These are phyloP conservation scores for Coniochaeta prunicola DNA, from an alignment of 2,329 filamentous ascomycete species.

Conservation along the genomic window DNA sequence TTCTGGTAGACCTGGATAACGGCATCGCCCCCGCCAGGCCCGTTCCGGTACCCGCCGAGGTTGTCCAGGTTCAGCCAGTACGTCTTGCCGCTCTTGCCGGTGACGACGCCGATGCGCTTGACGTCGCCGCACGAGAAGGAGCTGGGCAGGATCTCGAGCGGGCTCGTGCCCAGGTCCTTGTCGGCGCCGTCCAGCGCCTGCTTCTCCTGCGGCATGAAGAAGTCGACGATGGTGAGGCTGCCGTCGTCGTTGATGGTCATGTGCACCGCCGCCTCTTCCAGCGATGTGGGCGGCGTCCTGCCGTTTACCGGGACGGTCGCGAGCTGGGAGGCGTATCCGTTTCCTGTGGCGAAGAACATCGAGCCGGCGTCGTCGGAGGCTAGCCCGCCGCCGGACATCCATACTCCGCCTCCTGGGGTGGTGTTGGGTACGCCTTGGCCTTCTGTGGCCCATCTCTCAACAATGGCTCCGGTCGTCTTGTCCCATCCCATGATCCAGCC, in stretches of 20 bases:
- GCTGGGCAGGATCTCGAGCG: constrained; percentile 33
- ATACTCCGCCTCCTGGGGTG: constrained; percentile 33
- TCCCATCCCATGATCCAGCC: constrained; percentile 41
- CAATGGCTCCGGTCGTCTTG: constrained; percentile 33
- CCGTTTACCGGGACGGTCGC: constrained; percentile 33
- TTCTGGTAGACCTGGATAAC: constrained; percentile 37
- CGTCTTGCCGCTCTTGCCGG: constrained; percentile 41
- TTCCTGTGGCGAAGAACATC: constrained; percentile 39
- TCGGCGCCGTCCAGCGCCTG: constrained; percentile 39
- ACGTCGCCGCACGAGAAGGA: constrained; percentile 34
- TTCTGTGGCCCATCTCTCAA: constrained; percentile 35
- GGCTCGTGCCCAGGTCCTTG: constrained; percentile 39
- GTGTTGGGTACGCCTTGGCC: constrained; percentile 32
- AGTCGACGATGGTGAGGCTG: constrained; percentile 34
- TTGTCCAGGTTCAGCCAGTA: constrained; percentile 41
- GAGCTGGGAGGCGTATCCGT: constrained; percentile 40
- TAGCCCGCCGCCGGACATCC: constrained; percentile 42
- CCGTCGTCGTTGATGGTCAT: constrained; percentile 37
- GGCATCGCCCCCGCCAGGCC: constrained; percentile 30
- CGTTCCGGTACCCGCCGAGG: constrained; percentile 40
- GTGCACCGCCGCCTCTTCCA: constrained; percentile 42
- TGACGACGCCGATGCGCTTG: constrained; percentile 39
- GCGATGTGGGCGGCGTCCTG: constrained; percentile 32
- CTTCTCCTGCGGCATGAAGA: constrained; percentile 44
- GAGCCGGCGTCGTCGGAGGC: constrained; percentile 37